phyloP scores from a whole-genome alignment of 176 grass and related monocot species.

The Zoysia pacifica region DNA sequence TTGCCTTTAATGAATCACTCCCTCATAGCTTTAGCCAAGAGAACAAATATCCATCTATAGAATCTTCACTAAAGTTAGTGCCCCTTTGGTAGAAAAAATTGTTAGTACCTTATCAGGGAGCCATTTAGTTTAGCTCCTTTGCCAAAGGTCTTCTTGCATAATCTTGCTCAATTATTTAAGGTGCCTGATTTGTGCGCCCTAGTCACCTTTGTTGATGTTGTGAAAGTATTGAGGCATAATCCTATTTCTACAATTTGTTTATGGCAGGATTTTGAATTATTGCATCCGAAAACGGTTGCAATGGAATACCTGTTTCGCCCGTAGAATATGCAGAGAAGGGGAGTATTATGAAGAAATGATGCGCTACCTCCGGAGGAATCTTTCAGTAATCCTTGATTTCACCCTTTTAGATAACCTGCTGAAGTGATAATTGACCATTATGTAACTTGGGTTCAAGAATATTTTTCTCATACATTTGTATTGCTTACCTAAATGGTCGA shows the following conservation, averaged over 20 bases:
- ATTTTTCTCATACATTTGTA: constrained; percentile 13
- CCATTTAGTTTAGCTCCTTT: background rate
- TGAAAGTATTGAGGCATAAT: constrained; percentile 32
- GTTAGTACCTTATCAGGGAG: background rate
- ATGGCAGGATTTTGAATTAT: constrained; percentile 69
- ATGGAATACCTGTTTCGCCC: constrained; percentile 82
- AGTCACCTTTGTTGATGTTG: constrained; percentile 19
- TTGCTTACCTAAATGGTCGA: constrained; percentile 12
- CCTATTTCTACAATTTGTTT: constrained; percentile 20
- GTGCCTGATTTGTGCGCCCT: constrained; percentile 12
- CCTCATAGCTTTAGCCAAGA: background rate
- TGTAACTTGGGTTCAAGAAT: background rate
- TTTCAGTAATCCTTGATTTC: constrained; percentile 55
- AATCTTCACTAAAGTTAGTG: constrained; percentile 4
- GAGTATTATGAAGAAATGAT: constrained; percentile 99
- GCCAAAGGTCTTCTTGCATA: background rate
- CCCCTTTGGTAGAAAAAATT: background rate
- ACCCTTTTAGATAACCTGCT: constrained; percentile 7
- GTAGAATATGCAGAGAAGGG: constrained; percentile 82
- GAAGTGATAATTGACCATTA: background rate
- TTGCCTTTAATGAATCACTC: background rate
- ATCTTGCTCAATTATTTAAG: constrained; percentile 5
- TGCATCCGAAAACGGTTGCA: constrained; percentile 86
- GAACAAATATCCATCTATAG: background rate
- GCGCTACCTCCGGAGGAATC: constrained; percentile 82